Conservation (phyloP, 441 rosid species). For the Geranium incanum region DNA sequence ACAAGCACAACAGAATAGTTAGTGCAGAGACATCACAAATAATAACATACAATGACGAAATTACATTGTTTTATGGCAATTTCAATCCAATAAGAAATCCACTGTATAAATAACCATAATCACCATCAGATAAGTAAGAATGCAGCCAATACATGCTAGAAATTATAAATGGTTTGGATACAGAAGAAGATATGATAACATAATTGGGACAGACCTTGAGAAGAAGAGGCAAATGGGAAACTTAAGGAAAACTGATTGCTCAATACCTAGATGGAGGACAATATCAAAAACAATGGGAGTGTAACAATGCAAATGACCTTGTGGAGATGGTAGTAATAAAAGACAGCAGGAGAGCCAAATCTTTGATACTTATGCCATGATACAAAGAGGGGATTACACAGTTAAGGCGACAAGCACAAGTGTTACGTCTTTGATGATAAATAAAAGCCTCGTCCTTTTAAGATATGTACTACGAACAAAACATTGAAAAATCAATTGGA, state of each 20-base stretch:
- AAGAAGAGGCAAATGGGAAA: background rate
- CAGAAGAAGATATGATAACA: background rate
- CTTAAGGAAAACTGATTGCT: background rate
- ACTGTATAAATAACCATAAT: background rate
- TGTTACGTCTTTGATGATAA: too few relatives aligned
- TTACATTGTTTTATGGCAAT: background rate
- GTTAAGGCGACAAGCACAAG: too few relatives aligned
- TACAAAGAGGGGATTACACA: too few relatives aligned
- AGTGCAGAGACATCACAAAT: conserved; percentile 7
- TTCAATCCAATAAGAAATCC: background rate
- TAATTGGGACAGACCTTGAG: background rate
- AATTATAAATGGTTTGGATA: background rate
- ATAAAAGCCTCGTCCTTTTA: too few relatives aligned
- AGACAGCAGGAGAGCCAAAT: too few relatives aligned
- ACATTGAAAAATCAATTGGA: too few relatives aligned
- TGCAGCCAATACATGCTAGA: background rate
- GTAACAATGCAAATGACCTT: too few relatives aligned
- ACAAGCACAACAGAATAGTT: conserved; percentile 9
- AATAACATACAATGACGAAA: background rate
- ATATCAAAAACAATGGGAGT: too few relatives aligned
- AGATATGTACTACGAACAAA: too few relatives aligned
- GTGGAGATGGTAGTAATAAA: too few relatives aligned
- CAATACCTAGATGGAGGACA: background rate
- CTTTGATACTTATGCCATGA: too few relatives aligned
- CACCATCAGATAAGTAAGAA: background rate